Conservation (phyloP, 2,329 filamentous ascomycete species). For the Aschersonia sp. region DNA sequence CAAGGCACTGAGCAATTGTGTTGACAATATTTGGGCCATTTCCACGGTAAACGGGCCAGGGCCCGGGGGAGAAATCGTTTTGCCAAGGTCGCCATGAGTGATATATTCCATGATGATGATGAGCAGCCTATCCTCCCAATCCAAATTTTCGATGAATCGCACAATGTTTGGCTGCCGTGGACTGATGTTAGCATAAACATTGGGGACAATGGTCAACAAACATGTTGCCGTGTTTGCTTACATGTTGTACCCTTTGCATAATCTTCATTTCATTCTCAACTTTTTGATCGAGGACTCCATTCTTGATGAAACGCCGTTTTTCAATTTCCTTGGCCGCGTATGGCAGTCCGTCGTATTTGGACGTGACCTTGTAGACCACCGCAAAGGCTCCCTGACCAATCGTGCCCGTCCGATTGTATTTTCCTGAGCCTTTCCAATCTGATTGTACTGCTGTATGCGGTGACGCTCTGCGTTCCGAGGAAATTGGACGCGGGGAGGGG, state of each 20-base stretch:
- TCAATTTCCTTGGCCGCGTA: conserved; percentile 92
- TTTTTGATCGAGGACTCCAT: conserved; percentile 76
- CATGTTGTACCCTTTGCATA: conserved; percentile 74
- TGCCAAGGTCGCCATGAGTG: conserved; percentile 67
- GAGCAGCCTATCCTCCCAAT: conserved; percentile 67
- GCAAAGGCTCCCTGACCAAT: conserved; percentile 94
- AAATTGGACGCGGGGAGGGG: conserved; percentile 3
- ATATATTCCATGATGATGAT: conserved; percentile 98
- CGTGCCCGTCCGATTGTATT: conserved; percentile 68
- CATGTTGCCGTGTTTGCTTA: conserved; percentile 25
- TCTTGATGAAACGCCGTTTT: conserved; percentile 86
- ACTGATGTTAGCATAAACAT: conserved; percentile 2
- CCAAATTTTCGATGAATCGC: conserved; percentile 76
- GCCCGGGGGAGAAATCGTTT: conserved; percentile 40
- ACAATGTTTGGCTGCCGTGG: conserved; percentile 64
- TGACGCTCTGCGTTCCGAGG: conserved; percentile 12
- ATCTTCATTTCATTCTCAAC: conserved; percentile 96
- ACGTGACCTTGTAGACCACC: conserved; percentile 79
- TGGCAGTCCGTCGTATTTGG: conserved; percentile 67
- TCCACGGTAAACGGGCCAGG: conserved; percentile 50
- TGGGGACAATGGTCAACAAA: too few relatives aligned
- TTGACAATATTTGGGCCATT: conserved; percentile 55
- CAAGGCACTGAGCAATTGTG: conserved; percentile 67
- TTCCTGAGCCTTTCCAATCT: conserved; percentile 71
- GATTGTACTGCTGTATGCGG: conserved; percentile 19